Conservation (phyloP, 352 stramenopile species). For the Phytophthora pisi region DNA sequence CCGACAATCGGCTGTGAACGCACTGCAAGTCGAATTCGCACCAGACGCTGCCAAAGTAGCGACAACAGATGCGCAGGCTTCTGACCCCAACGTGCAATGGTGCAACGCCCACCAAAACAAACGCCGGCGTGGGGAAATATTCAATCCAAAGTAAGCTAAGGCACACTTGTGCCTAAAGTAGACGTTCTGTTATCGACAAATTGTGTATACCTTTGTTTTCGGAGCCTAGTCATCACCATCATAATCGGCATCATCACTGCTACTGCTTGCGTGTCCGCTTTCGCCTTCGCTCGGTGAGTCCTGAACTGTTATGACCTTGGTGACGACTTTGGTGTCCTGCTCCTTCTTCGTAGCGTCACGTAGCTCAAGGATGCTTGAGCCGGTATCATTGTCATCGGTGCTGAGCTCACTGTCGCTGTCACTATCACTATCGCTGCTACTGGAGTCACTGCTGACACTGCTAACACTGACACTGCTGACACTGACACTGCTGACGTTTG, state of each 20-base stretch:
- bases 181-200: too few relatives aligned
- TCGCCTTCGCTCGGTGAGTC: not conserved
- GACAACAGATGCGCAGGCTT: not conserved
- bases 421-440: not conserved
- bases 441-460: slow-evolving; percentile 3
- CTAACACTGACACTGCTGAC: not conserved
- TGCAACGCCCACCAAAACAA: slow-evolving; percentile 54
- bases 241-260: not conserved
- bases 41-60: slow-evolving; percentile 5
- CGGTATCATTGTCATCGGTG: not conserved
- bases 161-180: not conserved
- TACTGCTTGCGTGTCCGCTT: not conserved
- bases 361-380: not conserved
- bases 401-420: not conserved
- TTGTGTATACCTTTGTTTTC: too few relatives aligned
- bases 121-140: slow-evolving; percentile 32
- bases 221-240: too few relatives aligned
- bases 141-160: slow-evolving; percentile 7
- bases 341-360: not conserved
- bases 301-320: not conserved
- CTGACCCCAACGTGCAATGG: slow-evolving; percentile 12
- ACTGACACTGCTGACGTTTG: slow-evolving; percentile 8
- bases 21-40: slow-evolving; percentile 29
- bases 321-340: not conserved
- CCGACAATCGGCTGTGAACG: slow-evolving; percentile 24